These are phyloP conservation scores for Colletotrichum sp. DNA, from an alignment of 2,329 filamentous ascomycete species.

Conservation along the genomic window DNA sequence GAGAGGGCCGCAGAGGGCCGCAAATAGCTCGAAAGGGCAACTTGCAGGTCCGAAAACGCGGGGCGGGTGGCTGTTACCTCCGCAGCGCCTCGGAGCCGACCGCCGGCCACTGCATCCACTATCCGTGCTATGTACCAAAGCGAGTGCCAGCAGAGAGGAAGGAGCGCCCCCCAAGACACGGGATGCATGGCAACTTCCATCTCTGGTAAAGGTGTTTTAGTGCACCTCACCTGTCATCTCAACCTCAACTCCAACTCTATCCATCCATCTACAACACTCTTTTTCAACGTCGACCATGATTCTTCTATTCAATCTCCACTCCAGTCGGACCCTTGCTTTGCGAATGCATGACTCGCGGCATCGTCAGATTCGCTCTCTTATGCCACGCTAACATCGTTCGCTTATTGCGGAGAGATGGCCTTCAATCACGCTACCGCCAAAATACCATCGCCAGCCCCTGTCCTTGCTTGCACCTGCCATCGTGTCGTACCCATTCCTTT, in stretches of 20 bases:
- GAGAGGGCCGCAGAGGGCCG: not conserved
- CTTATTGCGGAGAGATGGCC: not conserved
- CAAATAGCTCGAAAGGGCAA: not conserved
- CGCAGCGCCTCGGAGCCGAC: constrained; percentile 7
- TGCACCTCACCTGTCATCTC: not conserved
- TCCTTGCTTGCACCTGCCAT: not conserved
- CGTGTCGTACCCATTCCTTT: not conserved
- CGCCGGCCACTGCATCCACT: not conserved
- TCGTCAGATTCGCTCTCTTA: not conserved
- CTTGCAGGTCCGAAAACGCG: not conserved
- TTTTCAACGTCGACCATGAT: not conserved
- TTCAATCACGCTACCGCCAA: not conserved
- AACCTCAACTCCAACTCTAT: not conserved
- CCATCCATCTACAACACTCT: not conserved
- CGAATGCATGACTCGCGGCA: constrained; percentile 4
- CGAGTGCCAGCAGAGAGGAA: not conserved
- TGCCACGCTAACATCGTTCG: not conserved
- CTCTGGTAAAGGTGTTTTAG: not conserved
- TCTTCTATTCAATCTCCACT: not conserved
- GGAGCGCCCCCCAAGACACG: not conserved
- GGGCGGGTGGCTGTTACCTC: not conserved
- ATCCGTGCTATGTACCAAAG: not conserved
- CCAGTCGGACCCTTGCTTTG: not conserved
- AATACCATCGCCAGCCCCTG: not conserved
- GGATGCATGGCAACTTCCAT: not conserved